Evolutionary conservation across 345 rosid species (phyloP).

Genomic region (Ceriops zippeliana): DNA sequence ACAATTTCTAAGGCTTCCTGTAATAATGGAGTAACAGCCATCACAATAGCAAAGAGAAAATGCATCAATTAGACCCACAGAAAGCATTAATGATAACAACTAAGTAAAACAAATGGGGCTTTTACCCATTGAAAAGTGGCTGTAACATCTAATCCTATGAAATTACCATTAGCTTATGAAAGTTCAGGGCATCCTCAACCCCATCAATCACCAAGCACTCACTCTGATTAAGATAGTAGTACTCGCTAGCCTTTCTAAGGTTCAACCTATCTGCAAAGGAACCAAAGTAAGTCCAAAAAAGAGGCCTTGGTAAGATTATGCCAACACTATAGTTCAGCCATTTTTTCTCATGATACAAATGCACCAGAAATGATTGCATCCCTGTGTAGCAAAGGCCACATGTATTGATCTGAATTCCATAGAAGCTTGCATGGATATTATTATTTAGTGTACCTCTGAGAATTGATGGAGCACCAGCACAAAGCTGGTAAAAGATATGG

Average conservation of each 20-base stretch:
- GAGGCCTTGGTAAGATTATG: background rate
- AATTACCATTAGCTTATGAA: constrained; percentile 68
- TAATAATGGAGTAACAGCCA: constrained; percentile 19
- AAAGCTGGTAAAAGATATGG: constrained; percentile 85
- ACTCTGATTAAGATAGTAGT: constrained; percentile 85
- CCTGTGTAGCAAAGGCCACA: background rate
- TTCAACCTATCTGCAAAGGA: constrained; percentile 63
- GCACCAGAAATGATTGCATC: background rate
- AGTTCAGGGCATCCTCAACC: constrained; percentile 70
- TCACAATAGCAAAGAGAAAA: constrained; percentile 8
- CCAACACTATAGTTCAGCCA: background rate
- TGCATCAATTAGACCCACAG: background rate
- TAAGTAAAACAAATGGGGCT: background rate
- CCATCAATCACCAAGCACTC: constrained; percentile 69
- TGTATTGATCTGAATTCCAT: background rate
- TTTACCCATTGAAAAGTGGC: constrained; percentile 2
- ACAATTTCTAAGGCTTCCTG: constrained; percentile 79
- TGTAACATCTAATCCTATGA: constrained; percentile 4
- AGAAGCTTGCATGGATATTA: constrained; percentile 9
- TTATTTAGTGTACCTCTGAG: constrained; percentile 60
- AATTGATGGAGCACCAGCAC: constrained; percentile 86
- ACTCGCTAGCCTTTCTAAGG: constrained; percentile 71
- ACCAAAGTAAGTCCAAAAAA: background rate
- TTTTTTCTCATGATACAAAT: background rate
- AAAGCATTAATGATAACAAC: too few species aligned